Conservation (phyloP, 1,284 basidiomycete genomes). For the Puccinia hordei region DNA sequence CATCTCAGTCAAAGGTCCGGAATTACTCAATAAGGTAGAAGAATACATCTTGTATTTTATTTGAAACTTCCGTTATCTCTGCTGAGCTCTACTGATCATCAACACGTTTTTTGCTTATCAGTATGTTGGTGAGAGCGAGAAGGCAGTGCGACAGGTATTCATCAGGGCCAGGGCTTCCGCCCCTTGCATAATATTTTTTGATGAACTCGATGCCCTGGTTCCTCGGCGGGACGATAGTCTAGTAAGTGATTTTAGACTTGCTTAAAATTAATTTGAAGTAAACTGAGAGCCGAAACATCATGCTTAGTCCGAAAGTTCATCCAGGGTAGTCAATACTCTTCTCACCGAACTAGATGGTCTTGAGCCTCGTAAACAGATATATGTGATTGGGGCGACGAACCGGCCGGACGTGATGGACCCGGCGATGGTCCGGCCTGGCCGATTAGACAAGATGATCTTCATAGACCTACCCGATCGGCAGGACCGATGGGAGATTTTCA, state of each 20-base stretch:
- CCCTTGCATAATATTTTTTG: conserved; percentile 90
- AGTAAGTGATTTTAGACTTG: conserved; percentile 62
- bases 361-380: conserved; percentile 83
- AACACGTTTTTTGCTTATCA: conserved; percentile 58
- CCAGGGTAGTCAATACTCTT: conserved; percentile 95
- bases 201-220: conserved; percentile 94
- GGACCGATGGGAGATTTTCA: conserved; percentile 83
- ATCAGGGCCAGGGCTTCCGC: conserved; percentile 80
- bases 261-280: neutral
- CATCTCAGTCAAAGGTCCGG: conserved; percentile 95
- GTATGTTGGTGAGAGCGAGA: conserved; percentile 97
- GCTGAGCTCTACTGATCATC: neutral
- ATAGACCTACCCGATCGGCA: conserved; percentile 79
- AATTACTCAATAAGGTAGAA: conserved; percentile 85
- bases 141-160: conserved; percentile 91
- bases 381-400: conserved; percentile 95
- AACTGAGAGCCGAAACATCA: conserved; percentile 16
- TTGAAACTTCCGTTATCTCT: conserved; percentile 1
- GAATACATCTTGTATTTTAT: neutral
- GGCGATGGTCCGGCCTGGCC: conserved; percentile 94
- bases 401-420: conserved; percentile 99
- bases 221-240: conserved; percentile 87
- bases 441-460: conserved; percentile 93
- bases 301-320: conserved; percentile 83
- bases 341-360: conserved; percentile 94